Base-by-base conservation (phyloP, 805 yeast genomes). In the Barnettozyma vustinii region DNA sequence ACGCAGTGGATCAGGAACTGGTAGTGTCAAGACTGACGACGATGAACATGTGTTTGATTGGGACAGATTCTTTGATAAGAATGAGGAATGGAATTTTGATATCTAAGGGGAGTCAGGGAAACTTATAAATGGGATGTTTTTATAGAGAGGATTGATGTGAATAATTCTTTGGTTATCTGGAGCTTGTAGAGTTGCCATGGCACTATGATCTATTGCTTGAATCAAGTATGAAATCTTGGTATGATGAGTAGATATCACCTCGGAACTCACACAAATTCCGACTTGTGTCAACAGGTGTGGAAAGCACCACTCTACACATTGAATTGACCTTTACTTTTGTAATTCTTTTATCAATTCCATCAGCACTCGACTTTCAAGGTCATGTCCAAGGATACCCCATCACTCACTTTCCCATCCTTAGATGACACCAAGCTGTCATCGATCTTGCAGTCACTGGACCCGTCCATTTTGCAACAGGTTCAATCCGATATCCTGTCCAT, bases 31-130 rank as follows among this genome's bases (percentile, higher is more conserved):
- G 15, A 44, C 53, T 21, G 57, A 54, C 5, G 56, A 56, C 19
- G 59, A 56, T 9, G 57, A 56, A 3, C 52, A 41, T 6, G 51
- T 55, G 35, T 60, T 60, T 44, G 64, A 60, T 46, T 60, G 64
- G 64, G 58, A 58, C 15, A 51, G 58, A 42, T 60, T 59, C 45
- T 56, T 60, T 12, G 61, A 55, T 20, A 59, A 58, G 47, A 54
- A 50, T 37, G 62, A 55, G 13, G 47, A 41, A 13, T 19, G 55
- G 32, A 49, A 47, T 32, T 48, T 48, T 35, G 51, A 48, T 41
- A 30, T 30, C 33, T 30, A 30, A 9, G 30, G 30, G 30, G 25
- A 8, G 5, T 5, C 8, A 8, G 25, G 8, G 25, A 26, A 26
- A 26, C 12, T 10, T 8, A 26, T 9, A 12, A 10, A 7, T 26